Percentiles rank a stretch among this genome's conserved stretches.
Evolutionary conservation across 2,329 filamentous ascomycete genomes (phyloP).

Genomic region (Trichoderma semiorbis): DNA sequence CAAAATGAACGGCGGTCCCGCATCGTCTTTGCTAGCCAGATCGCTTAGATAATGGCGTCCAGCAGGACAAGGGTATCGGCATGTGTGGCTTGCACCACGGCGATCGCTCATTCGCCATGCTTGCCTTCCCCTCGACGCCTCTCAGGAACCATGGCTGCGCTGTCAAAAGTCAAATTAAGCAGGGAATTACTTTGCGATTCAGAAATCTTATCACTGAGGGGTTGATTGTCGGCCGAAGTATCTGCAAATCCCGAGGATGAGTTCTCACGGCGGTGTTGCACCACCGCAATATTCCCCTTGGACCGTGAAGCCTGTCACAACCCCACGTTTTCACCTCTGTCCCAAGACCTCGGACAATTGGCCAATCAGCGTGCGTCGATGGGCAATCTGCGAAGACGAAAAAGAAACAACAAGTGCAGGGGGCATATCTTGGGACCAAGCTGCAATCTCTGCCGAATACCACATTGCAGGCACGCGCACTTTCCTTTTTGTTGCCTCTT

Average conservation of each 20-base stretch:
- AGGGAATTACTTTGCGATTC: neutral
- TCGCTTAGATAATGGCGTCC: slow-evolving; percentile 9
- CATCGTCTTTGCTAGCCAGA: neutral
- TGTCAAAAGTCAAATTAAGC: neutral
- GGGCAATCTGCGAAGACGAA: neutral
- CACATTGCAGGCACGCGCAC: neutral
- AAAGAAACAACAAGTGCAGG: neutral
- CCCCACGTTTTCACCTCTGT: slow-evolving; percentile 7
- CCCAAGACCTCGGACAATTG: neutral
- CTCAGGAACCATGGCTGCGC: slow-evolving; percentile 10
- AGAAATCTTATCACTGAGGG: neutral
- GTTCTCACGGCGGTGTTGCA: neutral
- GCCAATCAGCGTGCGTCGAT: neutral
- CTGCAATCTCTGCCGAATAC: neutral
- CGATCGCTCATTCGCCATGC: neutral
- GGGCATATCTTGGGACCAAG: neutral
- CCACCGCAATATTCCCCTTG: neutral
- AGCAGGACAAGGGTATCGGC: slow-evolving; percentile 2
- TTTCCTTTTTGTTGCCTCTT: neutral
- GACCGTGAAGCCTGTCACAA: neutral
- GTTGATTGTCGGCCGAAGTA: neutral
- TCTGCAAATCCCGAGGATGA: neutral
- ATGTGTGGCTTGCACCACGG: neutral
- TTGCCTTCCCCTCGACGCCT: slow-evolving; percentile 1
- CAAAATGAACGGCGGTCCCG: neutral